These are phyloP conservation scores for Blastobotrys elegans DNA, from an alignment of 1,139 yeast genomes.

Conservation along the genomic window DNA sequence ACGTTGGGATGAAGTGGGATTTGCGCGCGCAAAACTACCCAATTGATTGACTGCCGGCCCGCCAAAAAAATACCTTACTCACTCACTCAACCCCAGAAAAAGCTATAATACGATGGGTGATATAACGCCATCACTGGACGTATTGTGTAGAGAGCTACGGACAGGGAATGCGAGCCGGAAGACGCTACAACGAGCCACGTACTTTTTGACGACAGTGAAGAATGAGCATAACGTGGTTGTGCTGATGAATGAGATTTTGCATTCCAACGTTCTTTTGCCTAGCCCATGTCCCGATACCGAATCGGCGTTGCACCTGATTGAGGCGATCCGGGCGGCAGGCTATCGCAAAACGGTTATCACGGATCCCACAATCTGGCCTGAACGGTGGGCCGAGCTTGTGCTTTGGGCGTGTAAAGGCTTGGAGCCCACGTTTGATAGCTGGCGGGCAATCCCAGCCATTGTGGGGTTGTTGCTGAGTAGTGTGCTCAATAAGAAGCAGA, in stretches of 20 bases:
- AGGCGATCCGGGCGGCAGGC: constrained; percentile 39
- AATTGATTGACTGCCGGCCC: no score
- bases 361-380: constrained; percentile 54
- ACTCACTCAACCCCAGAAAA: no score
- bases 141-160: constrained; percentile 15
- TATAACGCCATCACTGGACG: constrained; percentile 15
- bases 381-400: constrained; percentile 47
- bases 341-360: constrained; percentile 54
- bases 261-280: constrained; percentile 40
- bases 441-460: constrained; percentile 48
- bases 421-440: constrained; percentile 54
- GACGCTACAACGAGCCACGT: constrained; percentile 48
- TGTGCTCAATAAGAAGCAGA: constrained; percentile 13
- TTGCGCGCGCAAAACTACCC: no score
- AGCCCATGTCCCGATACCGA: constrained; percentile 18
- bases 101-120: no score
- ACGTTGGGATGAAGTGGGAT: no score
- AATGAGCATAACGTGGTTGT: constrained; percentile 52
- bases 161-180: not conserved
- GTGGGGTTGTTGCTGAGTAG: constrained; percentile 49
- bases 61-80: no score
- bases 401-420: constrained; percentile 37
- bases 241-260: constrained; percentile 47
- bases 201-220: constrained; percentile 59
- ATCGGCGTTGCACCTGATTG: constrained; percentile 26